These are phyloP conservation scores for Tricholoma bakamatsutake DNA, from an alignment of 768 basidiomycete species.

Conservation along the genomic window DNA sequence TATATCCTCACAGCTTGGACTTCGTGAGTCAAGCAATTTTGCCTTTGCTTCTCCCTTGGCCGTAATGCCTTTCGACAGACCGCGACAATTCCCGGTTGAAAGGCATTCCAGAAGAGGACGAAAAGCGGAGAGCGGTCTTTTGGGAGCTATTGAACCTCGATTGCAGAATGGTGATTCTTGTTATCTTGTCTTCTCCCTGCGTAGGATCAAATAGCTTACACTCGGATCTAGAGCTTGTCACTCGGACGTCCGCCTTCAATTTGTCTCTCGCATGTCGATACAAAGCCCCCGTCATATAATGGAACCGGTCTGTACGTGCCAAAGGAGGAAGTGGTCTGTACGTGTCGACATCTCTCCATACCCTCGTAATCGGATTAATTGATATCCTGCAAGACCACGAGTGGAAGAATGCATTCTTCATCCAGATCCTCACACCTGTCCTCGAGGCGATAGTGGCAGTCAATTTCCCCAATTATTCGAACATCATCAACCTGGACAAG, in stretches of 20 bases:
- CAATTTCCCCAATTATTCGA: constrained; percentile 43
- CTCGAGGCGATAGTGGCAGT: constrained; percentile 52
- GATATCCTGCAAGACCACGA: constrained; percentile 52
- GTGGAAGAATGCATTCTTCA: constrained; percentile 67
- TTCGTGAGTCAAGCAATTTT: constrained; percentile 41
- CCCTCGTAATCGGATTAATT: background rate
- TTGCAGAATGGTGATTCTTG: constrained; percentile 49
- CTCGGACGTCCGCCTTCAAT: constrained; percentile 70
- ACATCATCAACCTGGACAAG: constrained; percentile 48
- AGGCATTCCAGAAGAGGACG: constrained; percentile 66
- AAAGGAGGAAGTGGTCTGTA: constrained; percentile 46
- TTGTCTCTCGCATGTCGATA: constrained; percentile 58
- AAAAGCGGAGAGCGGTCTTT: constrained; percentile 62
- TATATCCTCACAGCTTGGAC: constrained; percentile 45
- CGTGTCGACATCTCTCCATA: constrained; percentile 14
- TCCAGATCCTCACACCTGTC: constrained; percentile 56
- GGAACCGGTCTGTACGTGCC: constrained; percentile 43
- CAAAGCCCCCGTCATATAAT: constrained; percentile 45
- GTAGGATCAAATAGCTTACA: background rate
- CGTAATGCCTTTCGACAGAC: constrained; percentile 35
- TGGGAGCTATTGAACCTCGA: constrained; percentile 75
- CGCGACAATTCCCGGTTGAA: constrained; percentile 60
- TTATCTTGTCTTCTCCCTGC: background rate
- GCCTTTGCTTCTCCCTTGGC: background rate
- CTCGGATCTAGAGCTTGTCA: constrained; percentile 49